These are phyloP conservation scores for Coniferiporia weirii DNA, from an alignment of 1,284 basidiomycete genomes.

Conservation along the genomic window DNA sequence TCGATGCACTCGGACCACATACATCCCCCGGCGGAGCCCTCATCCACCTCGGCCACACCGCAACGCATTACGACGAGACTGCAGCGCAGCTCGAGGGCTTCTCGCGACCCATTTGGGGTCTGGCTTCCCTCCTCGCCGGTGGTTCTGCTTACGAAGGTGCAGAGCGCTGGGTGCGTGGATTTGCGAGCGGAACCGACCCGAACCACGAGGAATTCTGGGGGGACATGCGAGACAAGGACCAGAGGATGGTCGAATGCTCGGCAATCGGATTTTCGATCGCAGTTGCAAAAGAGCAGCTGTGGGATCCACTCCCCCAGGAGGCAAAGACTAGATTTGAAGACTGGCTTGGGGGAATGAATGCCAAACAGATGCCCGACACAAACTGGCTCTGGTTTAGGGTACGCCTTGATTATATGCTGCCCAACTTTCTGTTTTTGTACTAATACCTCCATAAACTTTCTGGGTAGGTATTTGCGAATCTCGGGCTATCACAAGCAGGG, in stretches of 20 bases:
- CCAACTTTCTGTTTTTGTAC: background rate
- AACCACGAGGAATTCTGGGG: constrained; percentile 70
- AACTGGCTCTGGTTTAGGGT: constrained; percentile 83
- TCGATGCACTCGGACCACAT: constrained; percentile 62
- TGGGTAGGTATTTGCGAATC: constrained; percentile 65
- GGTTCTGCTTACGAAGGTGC: constrained; percentile 52
- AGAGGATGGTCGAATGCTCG: constrained; percentile 80
- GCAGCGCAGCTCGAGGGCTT: constrained; percentile 76
- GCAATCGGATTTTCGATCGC: constrained; percentile 70
- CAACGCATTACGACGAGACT: constrained; percentile 69
- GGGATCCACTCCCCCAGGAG: constrained; percentile 51
- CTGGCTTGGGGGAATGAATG: constrained; percentile 73
- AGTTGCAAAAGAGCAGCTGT: constrained; percentile 59
- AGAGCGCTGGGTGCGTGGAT: constrained; percentile 59
- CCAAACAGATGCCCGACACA: constrained; percentile 68
- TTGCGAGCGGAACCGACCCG: constrained; percentile 63
- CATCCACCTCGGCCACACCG: constrained; percentile 66
- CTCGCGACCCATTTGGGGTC: constrained; percentile 72
- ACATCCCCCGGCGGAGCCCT: constrained; percentile 71
- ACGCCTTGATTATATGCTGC: constrained; percentile 21
- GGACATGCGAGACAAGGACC: constrained; percentile 67
- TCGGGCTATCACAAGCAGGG: constrained; percentile 60
- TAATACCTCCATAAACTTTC: background rate
- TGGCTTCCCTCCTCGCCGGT: constrained; percentile 61
- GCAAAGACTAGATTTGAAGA: constrained; percentile 55